A percentile compares a stretch with the other conserved stretches of the same genome.
phyloP scores from a whole-genome alignment of 108 stramenopile genomes.

The Parmales sp. region DNA sequence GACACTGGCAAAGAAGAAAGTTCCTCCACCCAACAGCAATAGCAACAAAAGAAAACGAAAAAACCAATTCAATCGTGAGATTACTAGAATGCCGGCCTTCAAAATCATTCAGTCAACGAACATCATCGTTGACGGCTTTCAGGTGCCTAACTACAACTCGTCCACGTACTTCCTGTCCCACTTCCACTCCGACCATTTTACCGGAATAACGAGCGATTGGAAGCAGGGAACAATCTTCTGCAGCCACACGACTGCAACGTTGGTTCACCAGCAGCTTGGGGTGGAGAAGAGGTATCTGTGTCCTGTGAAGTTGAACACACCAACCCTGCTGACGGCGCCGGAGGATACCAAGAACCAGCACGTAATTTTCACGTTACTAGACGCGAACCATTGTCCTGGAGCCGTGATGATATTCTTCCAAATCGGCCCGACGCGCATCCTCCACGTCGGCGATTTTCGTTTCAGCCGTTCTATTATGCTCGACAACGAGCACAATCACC shows the following conservation, averaged over 20 bases:
- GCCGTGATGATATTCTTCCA: conserved; percentile 80
- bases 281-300: conserved; percentile 44
- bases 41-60: no score
- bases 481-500: conserved; percentile 16
- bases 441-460: conserved; percentile 62
- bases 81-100: no score
- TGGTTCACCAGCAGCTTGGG: conserved; percentile 35
- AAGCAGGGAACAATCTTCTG: conserved; percentile 55
- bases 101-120: no score
- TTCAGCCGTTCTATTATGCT: conserved; percentile 37
- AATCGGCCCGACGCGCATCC: conserved; percentile 13
- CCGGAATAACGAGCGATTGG: conserved; percentile 50
- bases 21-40: no score
- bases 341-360: conserved; percentile 32
- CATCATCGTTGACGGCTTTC: no score
- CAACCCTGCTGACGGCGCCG: conserved; percentile 31
- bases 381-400: conserved; percentile 69
- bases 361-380: conserved; percentile 46
- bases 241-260: conserved; percentile 24
- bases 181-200: conserved; percentile 60
- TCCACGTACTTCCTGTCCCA: conserved; percentile 71
- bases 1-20: no score
- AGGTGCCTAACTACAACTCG: no score
- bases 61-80: no score
- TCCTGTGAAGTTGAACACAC: conserved; percentile 51